These are phyloP conservation scores for Dioscorea zingiberensis DNA, from an alignment of 106 monocot species.

Conservation along the genomic window DNA sequence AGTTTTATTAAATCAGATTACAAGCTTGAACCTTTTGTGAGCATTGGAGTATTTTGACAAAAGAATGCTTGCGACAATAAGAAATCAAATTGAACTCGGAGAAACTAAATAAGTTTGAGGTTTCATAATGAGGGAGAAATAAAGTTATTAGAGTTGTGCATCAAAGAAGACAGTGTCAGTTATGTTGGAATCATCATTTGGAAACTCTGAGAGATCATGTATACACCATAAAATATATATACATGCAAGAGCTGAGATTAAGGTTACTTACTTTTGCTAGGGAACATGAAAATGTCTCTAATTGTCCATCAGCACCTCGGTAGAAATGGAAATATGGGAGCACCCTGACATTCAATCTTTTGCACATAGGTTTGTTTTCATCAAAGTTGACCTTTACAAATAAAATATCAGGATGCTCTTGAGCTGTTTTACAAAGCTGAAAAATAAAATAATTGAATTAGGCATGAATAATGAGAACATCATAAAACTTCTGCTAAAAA, in stretches of 20 bases:
- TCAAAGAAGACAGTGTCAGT: too few relatives aligned
- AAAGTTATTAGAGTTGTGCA: too few relatives aligned
- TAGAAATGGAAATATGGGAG: conserved; percentile 99
- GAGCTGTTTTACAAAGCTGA: conserved; percentile 82
- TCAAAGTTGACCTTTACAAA: conserved; percentile 95
- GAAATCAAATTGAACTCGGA: too few relatives aligned
- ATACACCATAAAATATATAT: neutral
- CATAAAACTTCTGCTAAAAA: neutral
- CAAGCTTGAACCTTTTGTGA: too few relatives aligned
- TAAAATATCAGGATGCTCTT: conserved; percentile 76
- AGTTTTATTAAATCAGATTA: too few relatives aligned
- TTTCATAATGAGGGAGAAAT: too few relatives aligned
- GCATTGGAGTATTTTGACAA: too few relatives aligned
- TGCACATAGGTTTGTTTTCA: conserved; percentile 98
- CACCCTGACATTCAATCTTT: conserved; percentile 83
- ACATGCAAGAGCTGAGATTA: neutral
- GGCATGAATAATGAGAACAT: neutral
- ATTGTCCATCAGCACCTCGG: conserved; percentile 83
- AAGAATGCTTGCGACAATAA: too few relatives aligned
- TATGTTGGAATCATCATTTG: too few relatives aligned
- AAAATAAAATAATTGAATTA: conserved; percentile 6
- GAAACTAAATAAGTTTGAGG: too few relatives aligned
- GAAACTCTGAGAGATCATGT: too few relatives aligned
- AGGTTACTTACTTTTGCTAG: conserved; percentile 65
- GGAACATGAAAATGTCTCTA: conserved; percentile 91